These are phyloP conservation scores for Castanea mollissima DNA, from an alignment of 306 rosid species.

Conservation along the genomic window DNA sequence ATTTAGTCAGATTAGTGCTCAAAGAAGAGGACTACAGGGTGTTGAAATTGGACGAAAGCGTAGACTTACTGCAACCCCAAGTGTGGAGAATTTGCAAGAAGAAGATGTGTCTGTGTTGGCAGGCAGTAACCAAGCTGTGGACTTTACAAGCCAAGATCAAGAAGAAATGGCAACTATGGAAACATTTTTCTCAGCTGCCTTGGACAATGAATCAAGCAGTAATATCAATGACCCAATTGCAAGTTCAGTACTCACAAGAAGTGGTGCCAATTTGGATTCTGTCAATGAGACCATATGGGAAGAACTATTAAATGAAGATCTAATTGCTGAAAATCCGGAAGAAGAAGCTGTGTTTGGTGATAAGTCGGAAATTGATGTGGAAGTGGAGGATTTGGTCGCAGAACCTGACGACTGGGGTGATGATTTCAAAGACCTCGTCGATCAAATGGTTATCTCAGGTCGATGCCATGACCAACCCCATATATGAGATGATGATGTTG, in stretches of 20 bases:
- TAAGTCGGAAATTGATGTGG: constrained; percentile 46
- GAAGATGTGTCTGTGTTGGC: constrained; percentile 22
- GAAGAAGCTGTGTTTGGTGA: constrained; percentile 47
- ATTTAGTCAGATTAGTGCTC: constrained; percentile 33
- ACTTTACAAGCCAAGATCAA: constrained; percentile 25
- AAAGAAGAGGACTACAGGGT: constrained; percentile 37
- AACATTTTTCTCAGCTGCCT: constrained; percentile 37
- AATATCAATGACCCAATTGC: constrained; percentile 30
- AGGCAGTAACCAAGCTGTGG: constrained; percentile 23
- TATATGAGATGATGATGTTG: constrained; percentile 4
- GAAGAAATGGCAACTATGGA: constrained; percentile 43
- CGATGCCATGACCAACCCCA: constrained; percentile 23
- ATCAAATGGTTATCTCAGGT: constrained; percentile 62
- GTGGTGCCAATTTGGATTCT: constrained; percentile 29
- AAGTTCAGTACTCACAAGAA: constrained; percentile 22
- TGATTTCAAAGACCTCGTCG: constrained; percentile 64
- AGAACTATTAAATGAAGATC: constrained; percentile 56
- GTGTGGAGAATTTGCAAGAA: constrained; percentile 57
- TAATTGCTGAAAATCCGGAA: constrained; percentile 46
- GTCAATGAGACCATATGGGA: constrained; percentile 51
- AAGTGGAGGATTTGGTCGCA: constrained; percentile 50
- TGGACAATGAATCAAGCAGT: constrained; percentile 52
- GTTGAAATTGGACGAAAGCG: constrained; percentile 54
- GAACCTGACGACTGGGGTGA: constrained; percentile 57
- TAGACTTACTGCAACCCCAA: constrained; percentile 53